Evolutionary conservation across 352 stramenopile genomes (phyloP).

Genomic region (Globisporangium paddicum): DNA sequence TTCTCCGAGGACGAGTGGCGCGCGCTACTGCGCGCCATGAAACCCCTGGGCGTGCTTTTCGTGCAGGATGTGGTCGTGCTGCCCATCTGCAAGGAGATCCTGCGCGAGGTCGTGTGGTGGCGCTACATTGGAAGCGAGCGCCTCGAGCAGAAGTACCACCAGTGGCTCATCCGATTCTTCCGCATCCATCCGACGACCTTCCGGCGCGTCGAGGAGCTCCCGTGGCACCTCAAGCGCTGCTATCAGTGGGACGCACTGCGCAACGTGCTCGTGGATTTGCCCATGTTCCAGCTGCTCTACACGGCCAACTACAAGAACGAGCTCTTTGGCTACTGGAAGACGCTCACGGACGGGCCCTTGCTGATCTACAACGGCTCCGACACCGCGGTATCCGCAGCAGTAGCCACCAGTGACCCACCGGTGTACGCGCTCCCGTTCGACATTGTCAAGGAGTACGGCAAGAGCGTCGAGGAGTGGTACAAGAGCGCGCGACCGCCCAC

Average conservation of each 20-base stretch:
- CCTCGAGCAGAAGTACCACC: constrained; percentile 64
- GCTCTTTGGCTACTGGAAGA: constrained; percentile 89
- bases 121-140: constrained; percentile 76
- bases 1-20: constrained; percentile 74
- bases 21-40: constrained; percentile 63
- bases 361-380: constrained; percentile 35
- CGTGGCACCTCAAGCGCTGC: constrained; percentile 91
- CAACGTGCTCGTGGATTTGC: constrained; percentile 84
- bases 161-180: constrained; percentile 85
- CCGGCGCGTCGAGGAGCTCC: constrained; percentile 84
- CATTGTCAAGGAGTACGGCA: constrained; percentile 90
- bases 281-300: constrained; percentile 91
- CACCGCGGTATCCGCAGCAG: no score
- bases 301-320: constrained; percentile 87
- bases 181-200: constrained; percentile 77
- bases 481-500: constrained; percentile 58
- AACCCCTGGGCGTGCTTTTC: constrained; percentile 68
- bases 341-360: constrained; percentile 75
- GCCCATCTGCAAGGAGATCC: constrained; percentile 82
- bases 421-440: constrained; percentile 81
- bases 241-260: constrained; percentile 85
- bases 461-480: constrained; percentile 87
- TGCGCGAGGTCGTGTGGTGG: constrained; percentile 88
- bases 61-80: constrained; percentile 85
- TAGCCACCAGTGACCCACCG: constrained; percentile 20